Evolutionary conservation across 257 asterid genomes (phyloP).

Genomic region (Nicotiana noctiflora): DNA sequence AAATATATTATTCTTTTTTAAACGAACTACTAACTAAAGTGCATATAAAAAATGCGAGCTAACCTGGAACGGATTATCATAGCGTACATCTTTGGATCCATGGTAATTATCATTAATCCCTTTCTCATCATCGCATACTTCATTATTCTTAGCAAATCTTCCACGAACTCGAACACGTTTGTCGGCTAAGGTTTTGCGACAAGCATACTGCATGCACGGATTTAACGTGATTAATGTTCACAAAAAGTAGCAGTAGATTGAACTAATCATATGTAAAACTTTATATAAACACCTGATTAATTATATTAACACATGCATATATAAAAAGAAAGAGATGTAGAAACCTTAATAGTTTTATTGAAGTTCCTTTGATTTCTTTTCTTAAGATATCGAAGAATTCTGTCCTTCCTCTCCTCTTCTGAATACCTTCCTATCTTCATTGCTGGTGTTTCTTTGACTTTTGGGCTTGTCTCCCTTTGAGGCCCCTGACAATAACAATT

Average conservation of each 20-base stretch:
- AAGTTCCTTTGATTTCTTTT: conserved; percentile 86
- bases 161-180: conserved; percentile 87
- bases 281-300: not conserved
- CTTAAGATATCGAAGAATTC: conserved; percentile 64
- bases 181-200: conserved; percentile 95
- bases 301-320: not conserved
- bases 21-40: too few species aligned
- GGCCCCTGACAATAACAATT: conserved; percentile 27
- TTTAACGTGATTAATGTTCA: not conserved
- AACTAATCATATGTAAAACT: not conserved
- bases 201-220: conserved; percentile 60
- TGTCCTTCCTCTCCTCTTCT: conserved; percentile 59
- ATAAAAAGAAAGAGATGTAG: not conserved
- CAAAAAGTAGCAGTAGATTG: not conserved
- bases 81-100: conserved; percentile 16
- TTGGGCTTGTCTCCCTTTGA: conserved; percentile 26
- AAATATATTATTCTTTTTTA: too few species aligned
- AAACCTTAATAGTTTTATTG: conserved; percentile 88
- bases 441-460: conserved; percentile 32
- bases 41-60: not conserved
- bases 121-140: conserved; percentile 32
- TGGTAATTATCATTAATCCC: conserved; percentile 3
- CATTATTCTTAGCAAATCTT: conserved; percentile 83
- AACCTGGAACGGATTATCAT: conserved; percentile 34
- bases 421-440: conserved; percentile 54